Evolutionary conservation across 1,284 basidiomycete species (phyloP).

Genomic region (Polyporus tsugae): DNA sequence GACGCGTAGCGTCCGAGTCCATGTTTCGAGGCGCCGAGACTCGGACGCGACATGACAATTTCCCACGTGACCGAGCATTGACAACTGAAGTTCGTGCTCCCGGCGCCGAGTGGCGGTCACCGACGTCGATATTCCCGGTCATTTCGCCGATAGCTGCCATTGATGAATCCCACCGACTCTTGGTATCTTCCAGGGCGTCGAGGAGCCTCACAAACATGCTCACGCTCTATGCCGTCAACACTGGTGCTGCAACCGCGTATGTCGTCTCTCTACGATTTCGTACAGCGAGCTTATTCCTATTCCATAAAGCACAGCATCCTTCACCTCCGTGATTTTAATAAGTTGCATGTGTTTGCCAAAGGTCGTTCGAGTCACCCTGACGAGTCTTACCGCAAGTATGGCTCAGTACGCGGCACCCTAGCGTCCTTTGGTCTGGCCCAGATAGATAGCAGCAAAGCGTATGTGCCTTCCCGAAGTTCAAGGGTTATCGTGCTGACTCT

Average conservation of each 20-base stretch:
- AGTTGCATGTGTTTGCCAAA: background rate
- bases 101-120: too few relatives aligned
- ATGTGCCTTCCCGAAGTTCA: background rate
- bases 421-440: background rate
- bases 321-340: background rate
- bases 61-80: constrained; percentile 22
- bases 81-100: background rate
- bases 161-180: too few relatives aligned
- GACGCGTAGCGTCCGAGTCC: too few relatives aligned
- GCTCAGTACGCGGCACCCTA: background rate
- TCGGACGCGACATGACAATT: constrained; percentile 14
- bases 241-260: background rate
- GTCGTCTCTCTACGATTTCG: background rate
- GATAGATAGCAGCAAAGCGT: background rate
- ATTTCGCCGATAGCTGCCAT: too few relatives aligned
- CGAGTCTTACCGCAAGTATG: background rate
- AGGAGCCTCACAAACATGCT: background rate
- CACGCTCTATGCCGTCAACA: background rate
- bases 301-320: background rate
- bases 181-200: background rate
- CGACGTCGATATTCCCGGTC: background rate
- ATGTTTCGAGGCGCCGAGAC: background rate
- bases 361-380: background rate
- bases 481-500: too few relatives aligned
- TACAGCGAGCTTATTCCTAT: background rate